Percentiles rank a stretch among this genome's conserved stretches.
These are phyloP conservation scores for Termitomyces sp. DNA, from an alignment of 768 basidiomycete genomes.

Conservation along the genomic window DNA sequence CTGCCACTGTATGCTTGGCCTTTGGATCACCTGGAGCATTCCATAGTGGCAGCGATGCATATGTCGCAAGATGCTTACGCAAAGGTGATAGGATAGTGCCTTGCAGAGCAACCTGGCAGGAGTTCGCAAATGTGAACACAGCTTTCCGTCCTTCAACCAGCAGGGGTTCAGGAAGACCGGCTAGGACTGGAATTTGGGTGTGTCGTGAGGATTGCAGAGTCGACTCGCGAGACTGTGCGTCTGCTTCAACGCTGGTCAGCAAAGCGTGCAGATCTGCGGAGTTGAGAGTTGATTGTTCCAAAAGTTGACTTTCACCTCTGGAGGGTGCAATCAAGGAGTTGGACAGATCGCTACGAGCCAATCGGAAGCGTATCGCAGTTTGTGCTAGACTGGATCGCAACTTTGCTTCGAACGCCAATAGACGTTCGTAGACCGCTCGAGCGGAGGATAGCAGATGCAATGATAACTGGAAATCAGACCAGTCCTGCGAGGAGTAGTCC, in stretches of 20 bases:
- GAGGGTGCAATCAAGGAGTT: conserved; percentile 57
- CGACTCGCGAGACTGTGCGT: conserved; percentile 27
- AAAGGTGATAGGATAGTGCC: conserved; percentile 84
- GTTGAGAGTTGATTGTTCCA: conserved; percentile 85
- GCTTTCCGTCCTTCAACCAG: conserved; percentile 55
- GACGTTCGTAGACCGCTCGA: conserved; percentile 66
- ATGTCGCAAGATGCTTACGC: conserved; percentile 65
- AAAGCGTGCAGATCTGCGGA: conserved; percentile 70
- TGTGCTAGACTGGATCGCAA: conserved; percentile 59
- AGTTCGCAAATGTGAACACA: conserved; percentile 61
- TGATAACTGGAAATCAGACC: conserved; percentile 80
- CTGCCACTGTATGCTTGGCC: conserved; percentile 40
- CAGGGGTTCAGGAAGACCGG: conserved; percentile 36
- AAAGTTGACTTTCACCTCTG: conserved; percentile 67
- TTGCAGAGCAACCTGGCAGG: conserved; percentile 79
- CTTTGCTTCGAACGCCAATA: conserved; percentile 68
- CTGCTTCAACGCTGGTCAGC: conserved; percentile 51
- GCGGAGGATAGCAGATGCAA: conserved; percentile 84
- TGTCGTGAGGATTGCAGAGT: conserved; percentile 29
- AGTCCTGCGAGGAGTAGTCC: conserved; percentile 89
- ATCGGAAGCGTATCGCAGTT: conserved; percentile 57
- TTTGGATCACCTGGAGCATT: conserved; percentile 49
- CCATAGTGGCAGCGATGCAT: conserved; percentile 73
- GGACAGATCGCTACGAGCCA: conserved; percentile 51
- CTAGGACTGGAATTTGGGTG: conserved; percentile 28